phyloP scores from a whole-genome alignment of 2,329 filamentous ascomycete genomes.

The Ceratocystis albifundus region DNA sequence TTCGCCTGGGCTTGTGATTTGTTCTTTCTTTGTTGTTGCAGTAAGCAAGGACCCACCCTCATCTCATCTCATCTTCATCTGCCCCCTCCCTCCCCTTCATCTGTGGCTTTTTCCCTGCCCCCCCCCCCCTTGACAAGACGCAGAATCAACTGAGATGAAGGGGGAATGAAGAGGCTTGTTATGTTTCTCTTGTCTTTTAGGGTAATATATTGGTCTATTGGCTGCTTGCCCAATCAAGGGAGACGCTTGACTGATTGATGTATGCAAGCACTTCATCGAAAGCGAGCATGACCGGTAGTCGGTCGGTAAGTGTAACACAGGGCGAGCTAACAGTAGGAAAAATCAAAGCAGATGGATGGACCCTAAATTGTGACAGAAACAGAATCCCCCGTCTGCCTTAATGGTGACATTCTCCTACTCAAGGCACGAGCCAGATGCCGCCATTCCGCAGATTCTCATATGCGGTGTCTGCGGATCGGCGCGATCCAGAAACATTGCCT shows the following conservation, averaged over 20 bases:
- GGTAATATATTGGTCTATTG: not conserved
- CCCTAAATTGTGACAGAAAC: not conserved
- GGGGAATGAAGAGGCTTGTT: not conserved
- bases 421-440: not conserved
- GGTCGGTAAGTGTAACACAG: constrained; percentile 1
- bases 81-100: not conserved
- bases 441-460: constrained; percentile 1
- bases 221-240: not conserved
- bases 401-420: not conserved
- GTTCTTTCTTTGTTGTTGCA: not conserved
- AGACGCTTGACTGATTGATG: not conserved
- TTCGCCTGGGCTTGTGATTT: not conserved
- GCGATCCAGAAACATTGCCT: not conserved
- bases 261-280: constrained; percentile 1
- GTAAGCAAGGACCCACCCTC: not conserved
- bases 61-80: constrained; percentile 4
- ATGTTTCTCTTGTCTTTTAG: not conserved
- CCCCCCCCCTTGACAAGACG: not conserved
- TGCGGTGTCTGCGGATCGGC: not conserved
- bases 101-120: not conserved
- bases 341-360: not conserved
- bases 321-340: not conserved
- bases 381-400: not conserved
- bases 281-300: not conserved
- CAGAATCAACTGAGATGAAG: not conserved